Percentiles rank a stretch among this genome's conserved stretches.
These are phyloP conservation scores for Mollisiaceae sp. DNA, from an alignment of 2,329 filamentous ascomycete species.

Conservation along the genomic window DNA sequence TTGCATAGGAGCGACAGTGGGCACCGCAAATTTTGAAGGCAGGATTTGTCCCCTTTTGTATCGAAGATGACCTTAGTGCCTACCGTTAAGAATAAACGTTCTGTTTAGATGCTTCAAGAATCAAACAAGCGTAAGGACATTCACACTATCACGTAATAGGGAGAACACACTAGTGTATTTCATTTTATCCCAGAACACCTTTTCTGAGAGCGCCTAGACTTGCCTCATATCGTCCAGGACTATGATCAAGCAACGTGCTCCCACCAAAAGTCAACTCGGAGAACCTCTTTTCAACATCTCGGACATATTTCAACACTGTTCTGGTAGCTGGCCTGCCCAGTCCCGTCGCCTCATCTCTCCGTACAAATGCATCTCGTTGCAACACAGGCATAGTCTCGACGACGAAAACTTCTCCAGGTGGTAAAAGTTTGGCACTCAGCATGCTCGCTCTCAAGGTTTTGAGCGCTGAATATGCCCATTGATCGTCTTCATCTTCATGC, in stretches of 20 bases:
- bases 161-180: not conserved
- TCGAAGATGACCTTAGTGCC: too few species aligned
- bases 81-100: too few species aligned
- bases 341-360: constrained; percentile 30
- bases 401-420: constrained; percentile 77
- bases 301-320: constrained; percentile 72
- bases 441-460: constrained; percentile 70
- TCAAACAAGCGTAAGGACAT: too few species aligned
- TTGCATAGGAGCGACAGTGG: too few species aligned
- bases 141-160: too few species aligned
- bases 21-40: too few species aligned
- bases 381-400: constrained; percentile 72
- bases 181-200: constrained; percentile 42
- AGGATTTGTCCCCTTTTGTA: too few species aligned
- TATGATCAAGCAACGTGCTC: constrained; percentile 78
- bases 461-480: constrained; percentile 72
- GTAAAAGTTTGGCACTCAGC: constrained; percentile 71
- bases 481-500: constrained; percentile 59
- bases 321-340: constrained; percentile 70
- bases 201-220: constrained; percentile 64
- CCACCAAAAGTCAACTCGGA: constrained; percentile 73
- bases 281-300: constrained; percentile 73
- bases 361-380: constrained; percentile 67
- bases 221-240: constrained; percentile 74
- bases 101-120: too few species aligned